Evolutionary conservation across 805 yeast species (phyloP).

Genomic region (Saturnispora serradocipensis): DNA sequence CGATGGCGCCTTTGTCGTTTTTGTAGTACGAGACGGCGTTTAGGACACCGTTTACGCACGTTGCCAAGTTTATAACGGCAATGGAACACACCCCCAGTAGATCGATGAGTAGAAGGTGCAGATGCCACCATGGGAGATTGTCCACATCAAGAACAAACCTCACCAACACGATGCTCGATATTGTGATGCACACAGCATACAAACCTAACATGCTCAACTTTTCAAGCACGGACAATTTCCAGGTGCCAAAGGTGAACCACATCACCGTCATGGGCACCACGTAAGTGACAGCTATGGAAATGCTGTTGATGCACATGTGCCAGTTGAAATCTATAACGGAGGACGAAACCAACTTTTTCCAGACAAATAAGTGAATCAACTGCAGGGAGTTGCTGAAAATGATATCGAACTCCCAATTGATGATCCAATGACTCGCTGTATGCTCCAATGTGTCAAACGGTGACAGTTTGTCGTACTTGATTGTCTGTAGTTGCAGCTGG

Average conservation of each 20-base stretch:
- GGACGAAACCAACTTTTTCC: background rate
- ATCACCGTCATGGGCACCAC: background rate
- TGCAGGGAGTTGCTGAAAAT: conserved; percentile 4
- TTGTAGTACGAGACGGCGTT: background rate
- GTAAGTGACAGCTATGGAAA: background rate
- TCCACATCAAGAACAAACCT: background rate
- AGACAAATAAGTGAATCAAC: background rate
- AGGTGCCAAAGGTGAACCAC: background rate
- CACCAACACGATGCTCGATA: background rate
- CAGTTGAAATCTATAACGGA: background rate
- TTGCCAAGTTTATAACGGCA: conserved; percentile 4
- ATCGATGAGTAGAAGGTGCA: background rate
- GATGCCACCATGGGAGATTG: background rate
- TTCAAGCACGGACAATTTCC: background rate
- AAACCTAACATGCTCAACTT: background rate
- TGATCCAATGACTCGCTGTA: background rate
- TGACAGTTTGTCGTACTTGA: background rate
- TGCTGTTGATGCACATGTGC: background rate
- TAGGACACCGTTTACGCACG: background rate
- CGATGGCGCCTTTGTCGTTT: background rate
- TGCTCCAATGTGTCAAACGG: background rate
- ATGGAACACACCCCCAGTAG: conserved; percentile 2
- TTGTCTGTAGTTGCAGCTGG: background rate
- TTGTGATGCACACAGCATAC: background rate
- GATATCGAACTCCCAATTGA: background rate